Base-by-base conservation (phyloP, 768 basidiomycete species). In the Lentinula lateritia region DNA sequence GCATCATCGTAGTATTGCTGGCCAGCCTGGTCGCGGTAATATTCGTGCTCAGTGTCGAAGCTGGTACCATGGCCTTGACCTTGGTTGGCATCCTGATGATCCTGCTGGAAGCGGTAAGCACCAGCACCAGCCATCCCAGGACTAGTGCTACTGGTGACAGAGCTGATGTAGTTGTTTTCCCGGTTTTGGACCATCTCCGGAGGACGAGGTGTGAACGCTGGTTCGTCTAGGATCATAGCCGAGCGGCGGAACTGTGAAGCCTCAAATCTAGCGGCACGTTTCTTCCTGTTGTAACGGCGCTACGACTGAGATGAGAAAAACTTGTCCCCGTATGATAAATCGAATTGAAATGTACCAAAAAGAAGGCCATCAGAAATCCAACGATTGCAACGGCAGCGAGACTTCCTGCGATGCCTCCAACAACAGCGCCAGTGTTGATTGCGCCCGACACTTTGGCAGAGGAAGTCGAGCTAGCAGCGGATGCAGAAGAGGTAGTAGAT, bases 191-290 rank as follows among this genome's bases (percentile, higher is more conserved):
- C 39, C 59, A 60, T 60, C 18, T 60, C 50, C 6, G 38, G 50
- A 15, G 59, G 59, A 41, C 59, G 59, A 60, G 59, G 59, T 3
- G n/a, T 36, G 8, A 36, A 36, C 13, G 16, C 16, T 13, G 23
- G 28, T 15, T 60, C 59, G 6, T 60, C 59, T 38, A 60, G 16
- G 34, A 60, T 18, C 59, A 60, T 60, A 23, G 59, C 59, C 15
- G 59, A 60, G 8, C 41, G 35, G 23, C 59, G 59, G 50, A 60
- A 60, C 50, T 60, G 59, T 43, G 59, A n/a, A 34, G 59, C 59
- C 45, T 60, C 48, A 18, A 60, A 60, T 28, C 36, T 41, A 9
- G 46, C 36, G 3, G 39, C 50, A 18, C 59, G 48, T 28, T 46
- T 50, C 15, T 38, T 46, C 28, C 50, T 36, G 23, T 50, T 50